Base-by-base conservation (phyloP, 2,329 filamentous ascomycete species). In the Fusarium heterosporum region DNA sequence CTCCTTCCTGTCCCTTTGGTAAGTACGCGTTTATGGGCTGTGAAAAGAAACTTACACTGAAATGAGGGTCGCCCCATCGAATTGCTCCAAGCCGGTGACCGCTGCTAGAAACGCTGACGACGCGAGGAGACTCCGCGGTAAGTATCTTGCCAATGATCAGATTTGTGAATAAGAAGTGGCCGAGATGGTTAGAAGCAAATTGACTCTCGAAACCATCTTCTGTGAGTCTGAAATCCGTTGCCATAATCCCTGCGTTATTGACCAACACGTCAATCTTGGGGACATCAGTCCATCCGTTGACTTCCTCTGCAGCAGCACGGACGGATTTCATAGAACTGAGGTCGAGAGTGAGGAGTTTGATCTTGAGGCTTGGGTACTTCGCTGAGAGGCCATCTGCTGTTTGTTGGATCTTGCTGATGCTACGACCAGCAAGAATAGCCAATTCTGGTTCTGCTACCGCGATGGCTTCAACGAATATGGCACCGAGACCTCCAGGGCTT, bases 81-180 rank as follows among this genome's bases (percentile, higher is more conserved):
- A 63, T 63, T 2, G 60, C 17, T 0, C 60, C 51, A 4, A 63
- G 2, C 2, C 60, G 39, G 13, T 63, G 60, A 1, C 58, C 60
- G 3, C 19, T 57, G 3, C 60, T 63, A 3, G 60, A 50, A 17
- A 63, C 51, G 5, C 25, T 63, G 12, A 63, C 58, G 5, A 63
- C 17, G 10, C 60, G 58, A 14, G 60, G 60, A 8, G 29, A 5
- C 7, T 57, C 25, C 6, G 58, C 46, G 8, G 43, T 29, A 2
- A 63, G 10, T 4, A 57, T 19, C 4, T 46, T 63, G 0, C 50
- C n/a, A 0, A 63, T 42, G 10, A 63, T 38, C 0, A 63, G 10
- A n/a, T 63, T 63, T 3, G 60, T 63, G 22, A 63, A 63, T 1
- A 63, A 12, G 1, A 63, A 63, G 45, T 63, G 60, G 0, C 60